Base-by-base conservation (phyloP, 2,329 filamentous ascomycete species). In the Nemania diffusa region DNA sequence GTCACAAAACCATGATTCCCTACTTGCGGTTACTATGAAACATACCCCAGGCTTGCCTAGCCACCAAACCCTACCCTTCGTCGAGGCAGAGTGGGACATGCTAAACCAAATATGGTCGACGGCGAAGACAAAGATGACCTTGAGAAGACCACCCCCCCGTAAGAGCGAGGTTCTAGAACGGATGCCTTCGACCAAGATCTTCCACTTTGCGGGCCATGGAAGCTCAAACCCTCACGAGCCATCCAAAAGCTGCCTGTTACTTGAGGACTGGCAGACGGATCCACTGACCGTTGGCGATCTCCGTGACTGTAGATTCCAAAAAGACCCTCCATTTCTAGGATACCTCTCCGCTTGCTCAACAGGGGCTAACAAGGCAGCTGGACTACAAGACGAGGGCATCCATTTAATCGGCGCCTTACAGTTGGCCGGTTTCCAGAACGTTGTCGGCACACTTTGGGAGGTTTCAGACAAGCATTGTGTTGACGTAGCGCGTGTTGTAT, bases 161-260 rank as follows among this genome's bases (percentile, higher is more conserved):
- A 75, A 71, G 37, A 50, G 65, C 9, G 73, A 78, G 1, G 64
- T 81, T n/a, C n/a, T n/a, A n/a, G n/a, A n/a, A 1, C 1, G 79
- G 2, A 62, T 81, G 2, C 51, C 26, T 2, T 51, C 26, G 0
- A 79, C 76, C 69, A 69, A 73, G 11, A 77, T 83, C 4, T 65
- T 65, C 20, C 56, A 83, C 65, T 84, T 84, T 57, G 81, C 81
- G 1, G 78, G 81, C 7, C 81, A 82, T 60, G 80, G 78, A 0
- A 1, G 29, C 1, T 70, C 76, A 0, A 59, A 81, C 60, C 4
- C 29, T 0, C 2, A 4, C 0, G 75, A 80, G 11, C 79, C 80
- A 0, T 77, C 74, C 6, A 65, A 71, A 53, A 80, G 78, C 67
- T 59, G 22, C 50, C 65, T 81, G 1, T 32, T 57, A 9, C 22